A percentile compares a stretch with the other conserved stretches of the same genome.
phyloP scores from a whole-genome alignment of 2,329 filamentous ascomycete genomes.

The Penicillium capsulatum region DNA sequence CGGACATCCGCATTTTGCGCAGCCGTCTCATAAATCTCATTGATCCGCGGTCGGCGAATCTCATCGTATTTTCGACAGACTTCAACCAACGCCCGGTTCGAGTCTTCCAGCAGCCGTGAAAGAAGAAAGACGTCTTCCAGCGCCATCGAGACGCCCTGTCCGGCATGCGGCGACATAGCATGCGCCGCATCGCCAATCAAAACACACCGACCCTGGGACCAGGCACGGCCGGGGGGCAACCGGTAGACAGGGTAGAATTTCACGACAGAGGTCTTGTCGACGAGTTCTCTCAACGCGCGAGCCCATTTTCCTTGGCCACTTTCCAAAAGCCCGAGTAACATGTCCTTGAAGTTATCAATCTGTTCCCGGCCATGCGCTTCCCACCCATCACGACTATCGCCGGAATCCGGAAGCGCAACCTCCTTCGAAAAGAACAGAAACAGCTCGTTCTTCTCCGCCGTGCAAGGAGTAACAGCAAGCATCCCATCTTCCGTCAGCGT shows the following conservation, averaged over 20 bases:
- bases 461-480: conserved; percentile 25
- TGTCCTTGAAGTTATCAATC: conserved; percentile 29
- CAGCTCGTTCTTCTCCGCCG: conserved; percentile 19
- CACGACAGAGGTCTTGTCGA: conserved; percentile 19
- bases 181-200: conserved; percentile 34
- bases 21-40: conserved; percentile 24
- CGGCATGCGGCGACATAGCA: conserved; percentile 38
- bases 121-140: conserved; percentile 46
- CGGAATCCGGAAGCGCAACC: conserved; percentile 23
- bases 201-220: conserved; percentile 37
- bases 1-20: conserved; percentile 22
- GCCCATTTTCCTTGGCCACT: conserved; percentile 28
- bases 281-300: conserved; percentile 11
- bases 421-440: conserved; percentile 33
- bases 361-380: conserved; percentile 27
- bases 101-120: conserved; percentile 24
- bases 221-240: conserved; percentile 32
- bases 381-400: conserved; percentile 32
- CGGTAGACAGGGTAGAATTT: conserved; percentile 38
- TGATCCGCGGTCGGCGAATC: conserved; percentile 30
- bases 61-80: conserved; percentile 25
- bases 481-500: conserved; percentile 31
- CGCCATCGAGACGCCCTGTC: conserved; percentile 52
- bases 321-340: conserved; percentile 21
- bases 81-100: conserved; percentile 12